phyloP scores from a whole-genome alignment of 495 filamentous ascomycete genomes.

The Neurospora sp. region DNA sequence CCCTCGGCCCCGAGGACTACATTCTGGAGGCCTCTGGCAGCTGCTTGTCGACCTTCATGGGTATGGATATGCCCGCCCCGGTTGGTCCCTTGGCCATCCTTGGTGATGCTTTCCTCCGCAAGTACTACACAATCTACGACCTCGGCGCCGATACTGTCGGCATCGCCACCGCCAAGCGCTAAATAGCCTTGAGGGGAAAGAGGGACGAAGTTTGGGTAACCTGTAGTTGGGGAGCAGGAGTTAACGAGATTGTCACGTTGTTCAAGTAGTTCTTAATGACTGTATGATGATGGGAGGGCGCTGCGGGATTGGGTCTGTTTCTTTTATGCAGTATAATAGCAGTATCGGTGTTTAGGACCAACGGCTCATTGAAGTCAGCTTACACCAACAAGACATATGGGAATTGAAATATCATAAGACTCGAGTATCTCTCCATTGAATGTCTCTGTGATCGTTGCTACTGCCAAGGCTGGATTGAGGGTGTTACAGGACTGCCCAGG shows the following conservation, averaged over 20 bases:
- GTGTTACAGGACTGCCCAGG: not conserved
- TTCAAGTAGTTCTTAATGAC: not conserved
- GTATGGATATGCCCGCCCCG: conserved; percentile 91
- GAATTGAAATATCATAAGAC: not conserved
- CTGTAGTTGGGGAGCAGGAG: not conserved
- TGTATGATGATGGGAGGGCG: not conserved
- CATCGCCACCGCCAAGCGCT: conserved; percentile 68
- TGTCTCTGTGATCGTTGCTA: not conserved
- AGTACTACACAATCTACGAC: conserved; percentile 96
- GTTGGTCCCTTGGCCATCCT: conserved; percentile 91
- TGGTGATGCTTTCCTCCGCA: conserved; percentile 94
- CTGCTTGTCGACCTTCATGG: conserved; percentile 96
- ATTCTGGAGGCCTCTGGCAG: conserved; percentile 90
- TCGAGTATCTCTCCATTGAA: not conserved
- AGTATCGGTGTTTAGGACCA: not conserved
- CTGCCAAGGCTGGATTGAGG: not conserved
- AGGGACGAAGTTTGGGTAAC: not conserved
- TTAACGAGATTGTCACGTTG: not conserved
- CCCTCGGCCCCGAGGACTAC: conserved; percentile 83
- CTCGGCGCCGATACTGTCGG: conserved; percentile 75
- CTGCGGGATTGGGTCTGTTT: not conserved
- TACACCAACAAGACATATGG: not conserved
- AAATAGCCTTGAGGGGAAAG: not conserved
- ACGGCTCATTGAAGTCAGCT: not conserved
- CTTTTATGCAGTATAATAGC: not conserved